Percentiles rank a stretch among this genome's conserved stretches.
phyloP scores from a whole-genome alignment of 2,329 filamentous ascomycete species.

The Ophiostoma australiae region DNA sequence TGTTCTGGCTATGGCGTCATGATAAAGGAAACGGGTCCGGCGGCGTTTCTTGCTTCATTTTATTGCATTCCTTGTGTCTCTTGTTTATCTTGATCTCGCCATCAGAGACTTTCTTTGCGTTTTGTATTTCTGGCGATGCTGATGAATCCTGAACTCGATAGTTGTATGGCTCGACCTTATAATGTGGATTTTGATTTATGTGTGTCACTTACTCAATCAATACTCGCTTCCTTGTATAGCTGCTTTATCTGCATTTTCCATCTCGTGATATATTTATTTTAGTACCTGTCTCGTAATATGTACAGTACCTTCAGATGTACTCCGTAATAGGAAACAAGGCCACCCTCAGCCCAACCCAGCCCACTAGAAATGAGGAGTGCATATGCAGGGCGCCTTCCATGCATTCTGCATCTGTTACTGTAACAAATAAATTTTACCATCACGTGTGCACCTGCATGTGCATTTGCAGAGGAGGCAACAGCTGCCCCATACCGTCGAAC shows the following conservation, averaged over 20 bases:
- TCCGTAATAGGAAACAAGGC: not conserved
- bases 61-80: not conserved
- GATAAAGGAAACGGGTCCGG: not conserved
- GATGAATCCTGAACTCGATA: not conserved
- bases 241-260: not conserved
- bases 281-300: not conserved
- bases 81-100: not conserved
- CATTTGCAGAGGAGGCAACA: not conserved
- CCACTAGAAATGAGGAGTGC: constrained; percentile 4
- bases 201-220: not conserved
- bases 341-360: not conserved
- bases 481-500: not conserved
- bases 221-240: not conserved
- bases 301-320: not conserved
- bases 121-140: not conserved
- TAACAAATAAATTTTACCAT: not conserved
- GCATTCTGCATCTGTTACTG: not conserved
- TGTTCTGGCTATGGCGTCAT: not conserved
- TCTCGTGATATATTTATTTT: not conserved
- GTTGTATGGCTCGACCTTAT: too few relatives aligned
- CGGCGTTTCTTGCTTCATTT: not conserved
- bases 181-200: not conserved
- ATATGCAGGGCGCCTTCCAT: constrained; percentile 1
- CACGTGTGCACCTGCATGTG: not conserved
- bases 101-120: not conserved